Base-by-base conservation (phyloP, 352 stramenopile species). In the Pilasporangium apinafurcum region DNA sequence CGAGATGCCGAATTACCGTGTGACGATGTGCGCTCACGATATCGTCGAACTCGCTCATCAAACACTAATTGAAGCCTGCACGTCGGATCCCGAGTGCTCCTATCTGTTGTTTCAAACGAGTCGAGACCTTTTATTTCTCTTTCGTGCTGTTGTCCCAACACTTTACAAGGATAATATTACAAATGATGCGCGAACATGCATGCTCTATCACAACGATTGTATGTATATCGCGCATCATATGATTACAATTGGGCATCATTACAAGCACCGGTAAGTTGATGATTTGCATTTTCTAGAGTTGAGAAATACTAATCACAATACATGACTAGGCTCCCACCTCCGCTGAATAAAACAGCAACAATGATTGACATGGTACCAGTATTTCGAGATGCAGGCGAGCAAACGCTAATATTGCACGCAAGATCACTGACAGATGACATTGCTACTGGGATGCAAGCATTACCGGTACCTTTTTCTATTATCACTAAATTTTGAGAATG, bases 181-280 rank as follows among this genome's bases (percentile, higher is more conserved):
- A 16, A 85, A 86, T 28, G 66, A 92, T 32, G 38, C 71, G 3
- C 69, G 64, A 14, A 61, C 62, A 1, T 79, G 71, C 43, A 89
- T 91, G 78, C 76, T 92, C 8, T 84, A 75, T 50, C 81, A 92
- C 65, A 92, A 92, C 18, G 81, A 92, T 54, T 90, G 77, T 46
- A 61, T 89, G 21, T 92, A 88, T 53, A 75, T 89, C 25, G 68
- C 76, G 8, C 65, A 86, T 14, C 78, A 93, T 56, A 89, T 89
- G 78, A 53, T 91, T 26, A 67, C 76, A 4, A 74, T 89, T 17
- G 77, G 74, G 0, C 61, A 84, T 33, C 46, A 73, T 6, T 90
- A 92, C 70, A 91, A 91, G 37, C 65, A 62, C 37, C 59, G 70
- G 74, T 83, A 61, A 10, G 65, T 48, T 44, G 9, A 1, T 51